Evolutionary conservation across 2,329 filamentous ascomycete genomes (phyloP).

Genomic region (Exophiala lecanii-corni): DNA sequence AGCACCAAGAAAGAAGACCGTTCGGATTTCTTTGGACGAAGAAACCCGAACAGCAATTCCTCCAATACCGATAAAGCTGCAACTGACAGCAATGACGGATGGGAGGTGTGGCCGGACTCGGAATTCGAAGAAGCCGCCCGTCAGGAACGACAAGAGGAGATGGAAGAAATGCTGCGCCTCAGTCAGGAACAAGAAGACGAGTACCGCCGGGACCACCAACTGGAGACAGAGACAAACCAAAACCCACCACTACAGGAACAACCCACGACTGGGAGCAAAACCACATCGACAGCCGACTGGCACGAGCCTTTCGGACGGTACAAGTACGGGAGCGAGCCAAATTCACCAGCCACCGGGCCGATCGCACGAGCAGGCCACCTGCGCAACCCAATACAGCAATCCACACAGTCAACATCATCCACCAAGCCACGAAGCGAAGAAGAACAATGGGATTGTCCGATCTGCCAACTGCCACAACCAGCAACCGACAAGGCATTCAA

Average conservation of each 20-base stretch:
- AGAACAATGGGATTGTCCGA: conserved; percentile 72
- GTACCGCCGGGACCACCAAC: conserved; percentile 12
- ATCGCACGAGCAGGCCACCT: not conserved
- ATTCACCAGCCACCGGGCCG: conserved; percentile 21
- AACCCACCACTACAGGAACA: no score
- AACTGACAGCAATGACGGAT: conserved; percentile 46
- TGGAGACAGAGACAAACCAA: not conserved
- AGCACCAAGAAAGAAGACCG: conserved; percentile 74
- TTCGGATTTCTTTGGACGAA: conserved; percentile 68
- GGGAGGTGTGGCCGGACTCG: conserved; percentile 66
- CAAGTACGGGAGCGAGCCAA: conserved; percentile 25
- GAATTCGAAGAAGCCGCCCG: conserved; percentile 60
- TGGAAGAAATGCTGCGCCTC: conserved; percentile 57
- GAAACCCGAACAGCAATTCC: conserved; percentile 24
- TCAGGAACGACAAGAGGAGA: conserved; percentile 56
- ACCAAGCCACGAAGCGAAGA: conserved; percentile 8
- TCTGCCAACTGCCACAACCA: conserved; percentile 71
- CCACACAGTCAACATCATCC: not conserved
- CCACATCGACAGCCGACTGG: conserved; percentile 24
- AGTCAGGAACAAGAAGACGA: conserved; percentile 52
- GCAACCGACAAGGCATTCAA: conserved; percentile 82
- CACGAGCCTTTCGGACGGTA: conserved; percentile 28
- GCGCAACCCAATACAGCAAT: not conserved
- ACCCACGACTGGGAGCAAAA: no score
- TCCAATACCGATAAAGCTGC: conserved; percentile 30